Percentiles rank a stretch among this genome's conserved stretches.
Evolutionary conservation across 768 basidiomycete species (phyloP).

Genomic region (Termitomyces sp.): DNA sequence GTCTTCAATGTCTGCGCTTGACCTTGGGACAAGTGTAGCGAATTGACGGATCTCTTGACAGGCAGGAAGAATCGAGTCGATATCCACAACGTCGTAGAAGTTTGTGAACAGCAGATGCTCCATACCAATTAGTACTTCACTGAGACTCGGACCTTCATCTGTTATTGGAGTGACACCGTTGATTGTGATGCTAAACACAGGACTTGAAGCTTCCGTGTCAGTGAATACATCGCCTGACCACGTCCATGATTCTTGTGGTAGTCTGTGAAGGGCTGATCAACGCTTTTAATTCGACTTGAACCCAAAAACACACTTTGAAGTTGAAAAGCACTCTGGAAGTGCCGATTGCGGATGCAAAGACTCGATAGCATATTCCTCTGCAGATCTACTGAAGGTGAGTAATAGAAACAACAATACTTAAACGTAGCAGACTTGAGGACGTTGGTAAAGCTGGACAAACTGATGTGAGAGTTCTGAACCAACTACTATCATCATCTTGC

Average conservation of each 20-base stretch:
- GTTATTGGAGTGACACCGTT: slow-evolving; percentile 37
- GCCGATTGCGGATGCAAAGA: slow-evolving; percentile 16
- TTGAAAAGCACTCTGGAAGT: slow-evolving; percentile 4
- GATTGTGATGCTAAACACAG: slow-evolving; percentile 45
- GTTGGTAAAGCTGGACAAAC: background rate
- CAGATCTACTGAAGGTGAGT: slow-evolving; percentile 13
- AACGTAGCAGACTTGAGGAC: slow-evolving; percentile 27
- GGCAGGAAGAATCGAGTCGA: slow-evolving; percentile 41
- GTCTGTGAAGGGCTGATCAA: slow-evolving; percentile 18
- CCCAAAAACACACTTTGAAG: slow-evolving; percentile 8
- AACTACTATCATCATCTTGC: background rate
- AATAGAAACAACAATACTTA: background rate
- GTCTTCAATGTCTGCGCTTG: slow-evolving; percentile 31
- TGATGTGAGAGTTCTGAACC: background rate
- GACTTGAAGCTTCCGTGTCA: slow-evolving; percentile 31
- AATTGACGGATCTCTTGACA: slow-evolving; percentile 49
- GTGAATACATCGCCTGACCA: slow-evolving; percentile 58
- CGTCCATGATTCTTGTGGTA: slow-evolving; percentile 49
- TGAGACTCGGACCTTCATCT: slow-evolving; percentile 41
- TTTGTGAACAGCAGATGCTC: slow-evolving; percentile 39
- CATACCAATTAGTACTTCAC: slow-evolving; percentile 33
- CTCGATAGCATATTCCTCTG: slow-evolving; percentile 17
- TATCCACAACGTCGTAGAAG: slow-evolving; percentile 43
- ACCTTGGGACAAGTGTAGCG: slow-evolving; percentile 39
- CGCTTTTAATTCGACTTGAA: background rate